A percentile compares a stretch with the other conserved stretches of the same genome.
phyloP scores from a whole-genome alignment of 2,329 filamentous ascomycete genomes.

The Hymenoscyphus salicellus region DNA sequence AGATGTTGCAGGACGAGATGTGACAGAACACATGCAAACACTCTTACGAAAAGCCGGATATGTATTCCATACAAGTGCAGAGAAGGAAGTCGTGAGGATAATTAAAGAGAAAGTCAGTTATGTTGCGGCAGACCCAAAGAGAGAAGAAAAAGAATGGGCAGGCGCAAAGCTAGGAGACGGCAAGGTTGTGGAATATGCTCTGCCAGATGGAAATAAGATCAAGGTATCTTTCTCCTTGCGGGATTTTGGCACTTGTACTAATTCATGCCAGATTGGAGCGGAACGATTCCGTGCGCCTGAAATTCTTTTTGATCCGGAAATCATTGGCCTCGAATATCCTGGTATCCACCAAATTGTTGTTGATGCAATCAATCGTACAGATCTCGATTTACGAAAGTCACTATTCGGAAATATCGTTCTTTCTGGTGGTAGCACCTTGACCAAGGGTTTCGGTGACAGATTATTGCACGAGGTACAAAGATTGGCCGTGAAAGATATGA shows the following conservation, averaged over 20 bases:
- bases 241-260: conserved; percentile 12
- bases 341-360: conserved; percentile 98
- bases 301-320: conserved; percentile 95
- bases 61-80: conserved; percentile 94
- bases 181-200: conserved; percentile 79
- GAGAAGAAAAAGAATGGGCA: conserved; percentile 95
- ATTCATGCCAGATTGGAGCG: conserved; percentile 65
- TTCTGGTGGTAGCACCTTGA: conserved; percentile 91
- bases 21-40: conserved; percentile 92
- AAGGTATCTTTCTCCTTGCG: conserved; percentile 56
- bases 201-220: conserved; percentile 91
- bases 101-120: conserved; percentile 97
- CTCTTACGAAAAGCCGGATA: conserved; percentile 88
- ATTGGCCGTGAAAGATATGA: conserved; percentile 96
- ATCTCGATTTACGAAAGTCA: conserved; percentile 90
- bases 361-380: conserved; percentile 89
- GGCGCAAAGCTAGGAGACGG: conserved; percentile 72
- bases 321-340: conserved; percentile 94
- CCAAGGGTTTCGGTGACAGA: conserved; percentile 93
- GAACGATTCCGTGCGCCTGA: conserved; percentile 95
- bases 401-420: conserved; percentile 96
- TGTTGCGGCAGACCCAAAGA: conserved; percentile 83
- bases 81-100: conserved; percentile 96
- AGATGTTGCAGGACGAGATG: conserved; percentile 91
- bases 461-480: conserved; percentile 88